Percentiles rank a stretch among this genome's conserved stretches.
These are phyloP conservation scores for Capsella rubella DNA, from an alignment of 441 rosid species.

Conservation along the genomic window DNA sequence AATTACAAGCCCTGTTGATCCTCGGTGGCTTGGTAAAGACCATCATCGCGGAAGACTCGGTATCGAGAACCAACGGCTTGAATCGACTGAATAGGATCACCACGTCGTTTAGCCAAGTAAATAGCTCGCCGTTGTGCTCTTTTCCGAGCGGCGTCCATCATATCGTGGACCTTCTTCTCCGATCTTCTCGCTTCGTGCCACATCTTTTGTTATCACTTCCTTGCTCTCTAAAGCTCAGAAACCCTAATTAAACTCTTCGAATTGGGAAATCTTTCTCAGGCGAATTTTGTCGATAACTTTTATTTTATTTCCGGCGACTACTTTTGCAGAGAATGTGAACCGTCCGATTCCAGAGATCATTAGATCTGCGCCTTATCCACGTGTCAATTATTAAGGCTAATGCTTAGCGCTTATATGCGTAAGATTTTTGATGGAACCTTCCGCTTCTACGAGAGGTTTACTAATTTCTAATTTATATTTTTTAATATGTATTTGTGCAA, in stretches of 20 bases:
- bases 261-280: slow-evolving; percentile 18
- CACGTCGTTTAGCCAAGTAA: slow-evolving; percentile 88
- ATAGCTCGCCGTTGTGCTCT: slow-evolving; percentile 93
- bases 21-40: slow-evolving; percentile 86
- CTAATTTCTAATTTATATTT: too few relatives aligned
- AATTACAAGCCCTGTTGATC: slow-evolving; percentile 92
- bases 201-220: slow-evolving; percentile 51
- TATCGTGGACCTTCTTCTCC: slow-evolving; percentile 95
- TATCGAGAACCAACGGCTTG: slow-evolving; percentile 76
- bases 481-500: not conserved
- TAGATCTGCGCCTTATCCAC: not conserved
- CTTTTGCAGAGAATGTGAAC: slow-evolving; percentile 14
- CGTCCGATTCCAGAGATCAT: slow-evolving; percentile 20
- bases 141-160: slow-evolving; percentile 99
- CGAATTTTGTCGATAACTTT: slow-evolving; percentile 12
- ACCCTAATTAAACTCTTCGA: slow-evolving; percentile 37
- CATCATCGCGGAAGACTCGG: slow-evolving; percentile 81
- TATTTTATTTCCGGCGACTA: slow-evolving; percentile 17
- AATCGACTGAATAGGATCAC: slow-evolving; percentile 93
- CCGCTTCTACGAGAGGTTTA: not conserved
- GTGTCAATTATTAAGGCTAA: not conserved
- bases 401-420: slow-evolving; percentile 2
- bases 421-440: slow-evolving; percentile 7
- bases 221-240: slow-evolving; percentile 4
- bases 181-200: slow-evolving; percentile 99